phyloP scores from a whole-genome alignment of 2,329 filamentous ascomycete genomes.

The Claviceps capensis region DNA sequence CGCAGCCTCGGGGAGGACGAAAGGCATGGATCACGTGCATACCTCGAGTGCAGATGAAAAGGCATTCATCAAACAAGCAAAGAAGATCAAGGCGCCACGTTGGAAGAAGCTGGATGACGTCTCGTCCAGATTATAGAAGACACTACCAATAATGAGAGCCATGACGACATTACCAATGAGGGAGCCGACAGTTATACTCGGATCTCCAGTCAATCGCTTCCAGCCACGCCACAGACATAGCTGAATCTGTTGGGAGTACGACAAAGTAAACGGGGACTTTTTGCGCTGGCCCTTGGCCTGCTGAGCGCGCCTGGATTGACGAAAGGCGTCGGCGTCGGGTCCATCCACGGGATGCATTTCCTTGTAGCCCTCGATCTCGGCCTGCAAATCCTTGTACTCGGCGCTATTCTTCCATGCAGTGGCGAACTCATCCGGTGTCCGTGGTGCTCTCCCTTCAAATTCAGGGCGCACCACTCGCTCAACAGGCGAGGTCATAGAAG shows the following conservation, averaged over 20 bases:
- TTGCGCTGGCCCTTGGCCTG: conserved; percentile 46
- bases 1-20: no score
- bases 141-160: conserved; percentile 62
- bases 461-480: conserved; percentile 43
- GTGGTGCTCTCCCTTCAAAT: conserved; percentile 41
- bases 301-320: conserved; percentile 37
- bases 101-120: conserved; percentile 63
- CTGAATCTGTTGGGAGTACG: conserved; percentile 58
- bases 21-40: conserved; percentile 8
- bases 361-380: conserved; percentile 44
- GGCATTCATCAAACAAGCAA: conserved; percentile 75
- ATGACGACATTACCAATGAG: conserved; percentile 61
- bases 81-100: conserved; percentile 72
- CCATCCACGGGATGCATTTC: conserved; percentile 37
- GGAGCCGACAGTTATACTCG: conserved; percentile 55
- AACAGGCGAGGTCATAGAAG: conserved; percentile 48
- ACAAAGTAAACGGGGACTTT: conserved; percentile 73
- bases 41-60: conserved; percentile 67
- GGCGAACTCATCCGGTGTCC: conserved; percentile 49
- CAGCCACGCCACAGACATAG: conserved; percentile 75
- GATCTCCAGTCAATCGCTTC: conserved; percentile 62
- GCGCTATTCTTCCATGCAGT: conserved; percentile 41
- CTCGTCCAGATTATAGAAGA: conserved; percentile 63
- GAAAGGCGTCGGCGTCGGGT: conserved; percentile 42
- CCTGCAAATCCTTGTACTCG: conserved; percentile 36